Evolutionary conservation across 2,329 filamentous ascomycete genomes (phyloP), one percentile per base, ranked within the genome.

Genomic region (Basipetospora chlamydospora): DNA sequence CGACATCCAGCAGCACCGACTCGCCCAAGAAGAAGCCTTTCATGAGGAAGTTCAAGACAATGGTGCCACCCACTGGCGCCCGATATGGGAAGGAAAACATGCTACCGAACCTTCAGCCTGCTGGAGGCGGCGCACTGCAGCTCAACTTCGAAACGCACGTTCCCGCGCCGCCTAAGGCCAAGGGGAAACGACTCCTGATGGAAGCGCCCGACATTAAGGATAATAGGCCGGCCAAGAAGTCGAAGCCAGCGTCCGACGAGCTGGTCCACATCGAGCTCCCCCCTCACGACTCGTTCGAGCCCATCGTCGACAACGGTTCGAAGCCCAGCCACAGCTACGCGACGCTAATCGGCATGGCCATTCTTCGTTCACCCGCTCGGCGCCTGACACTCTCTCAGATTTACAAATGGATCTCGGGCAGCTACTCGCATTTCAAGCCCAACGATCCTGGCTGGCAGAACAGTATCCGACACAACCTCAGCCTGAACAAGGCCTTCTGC

Each of bases 361-460:
- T 98, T 48, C 66, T 96, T 16, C 77, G 87, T 43, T 84, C 90
- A 4, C 79, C 82, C 10, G 76, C 79, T 42, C 77, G 86, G 41
- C 80, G 83, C 36, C 67, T 96, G 43, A 96, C 90, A 1, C 69
- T 98, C 13, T 77, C 86, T 18, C 86, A 95, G 56, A 98, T 98
- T 47, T 98, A 96, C 69, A 94, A 93, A 54, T 98, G 90, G 88
- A 96, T 98, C 49, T 92, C 85, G n/a, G 84, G 92, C 54, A 87
- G 80, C 13, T 96, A 82, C 54, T 77, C 73, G 5, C 95, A 88
- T 59, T 98, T 96, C 63, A 78, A 73, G 46, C 72, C 76, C 29
- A 73, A 78, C 39, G 86, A 95, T 49, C 77, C 82, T 9, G 88
- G 90, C 43, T 98, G 90, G 90, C 88, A 96, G 59, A 98, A 98